Percentiles rank a stretch among this genome's conserved stretches.
Evolutionary conservation across 2,329 filamentous ascomycete species (phyloP).

Genomic region (Diaporthe sp.): DNA sequence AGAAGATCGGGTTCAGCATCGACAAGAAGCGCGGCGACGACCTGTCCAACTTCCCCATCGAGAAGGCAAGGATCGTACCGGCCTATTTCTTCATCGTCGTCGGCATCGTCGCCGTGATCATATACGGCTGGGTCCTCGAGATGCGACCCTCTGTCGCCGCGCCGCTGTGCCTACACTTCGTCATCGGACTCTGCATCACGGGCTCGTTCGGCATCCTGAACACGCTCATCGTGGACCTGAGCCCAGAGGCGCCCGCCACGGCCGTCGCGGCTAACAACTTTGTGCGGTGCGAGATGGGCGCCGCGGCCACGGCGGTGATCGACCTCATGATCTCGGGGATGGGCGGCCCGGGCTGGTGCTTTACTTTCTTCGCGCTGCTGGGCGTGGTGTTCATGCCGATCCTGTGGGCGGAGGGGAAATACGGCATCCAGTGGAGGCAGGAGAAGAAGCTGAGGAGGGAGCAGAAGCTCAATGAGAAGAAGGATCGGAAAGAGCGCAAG

Average conservation of each 20-base stretch:
- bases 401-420: constrained; percentile 62
- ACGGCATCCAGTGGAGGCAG: constrained; percentile 65
- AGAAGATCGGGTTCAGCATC: constrained; percentile 70
- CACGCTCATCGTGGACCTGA: constrained; percentile 73
- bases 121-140: constrained; percentile 70
- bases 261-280: constrained; percentile 75
- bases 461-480: constrained; percentile 40
- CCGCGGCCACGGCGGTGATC: constrained; percentile 70
- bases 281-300: constrained; percentile 71
- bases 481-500: constrained; percentile 28
- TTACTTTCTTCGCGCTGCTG: constrained; percentile 68
- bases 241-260: constrained; percentile 70
- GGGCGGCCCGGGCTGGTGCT: constrained; percentile 74
- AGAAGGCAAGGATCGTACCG: constrained; percentile 66
- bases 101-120: constrained; percentile 65
- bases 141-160: constrained; percentile 63
- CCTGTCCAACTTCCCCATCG: constrained; percentile 65
- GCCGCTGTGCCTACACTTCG: constrained; percentile 67
- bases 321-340: constrained; percentile 68
- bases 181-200: constrained; percentile 69
- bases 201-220: constrained; percentile 74
- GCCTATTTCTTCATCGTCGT: constrained; percentile 67
- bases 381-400: constrained; percentile 62
- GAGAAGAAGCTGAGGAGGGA: constrained; percentile 57
- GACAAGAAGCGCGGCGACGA: constrained; percentile 69